Evolutionary conservation across 306 rosid genomes (phyloP).

Genomic region (Parietaria judaica): DNA sequence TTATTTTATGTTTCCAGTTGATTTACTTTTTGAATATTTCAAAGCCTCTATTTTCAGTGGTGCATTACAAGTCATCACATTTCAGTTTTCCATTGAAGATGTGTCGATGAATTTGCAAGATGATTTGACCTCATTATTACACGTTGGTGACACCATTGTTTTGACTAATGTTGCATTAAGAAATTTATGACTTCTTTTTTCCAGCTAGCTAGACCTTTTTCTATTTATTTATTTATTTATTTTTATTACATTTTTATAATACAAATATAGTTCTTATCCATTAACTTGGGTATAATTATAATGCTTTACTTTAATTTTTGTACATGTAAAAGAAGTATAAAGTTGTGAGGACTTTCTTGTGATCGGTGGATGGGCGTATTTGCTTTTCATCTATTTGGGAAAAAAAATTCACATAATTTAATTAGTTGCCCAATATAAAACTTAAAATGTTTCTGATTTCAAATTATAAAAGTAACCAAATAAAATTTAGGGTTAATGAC

Average conservation of each 20-base stretch:
- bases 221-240: not conserved
- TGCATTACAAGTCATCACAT: constrained; percentile 5
- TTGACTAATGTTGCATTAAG: not conserved
- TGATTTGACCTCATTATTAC: not conserved
- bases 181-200: not conserved
- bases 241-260: not conserved
- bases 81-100: not conserved
- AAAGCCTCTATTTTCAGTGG: not conserved
- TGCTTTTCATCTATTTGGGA: constrained; percentile 6
- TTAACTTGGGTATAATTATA: too few species aligned
- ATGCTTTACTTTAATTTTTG: not conserved
- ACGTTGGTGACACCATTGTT: constrained; percentile 2
- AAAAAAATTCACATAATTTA: not conserved
- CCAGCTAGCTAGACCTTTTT: not conserved
- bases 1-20: not conserved
- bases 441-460: too few species aligned
- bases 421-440: too few species aligned
- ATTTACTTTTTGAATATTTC: not conserved
- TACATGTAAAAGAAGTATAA: constrained; percentile 1
- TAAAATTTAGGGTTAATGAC: too few species aligned
- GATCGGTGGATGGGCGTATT: not conserved
- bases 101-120: not conserved
- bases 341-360: not conserved
- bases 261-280: not conserved
- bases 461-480: too few species aligned